Conservation (phyloP, 2,329 filamentous ascomycete species). For the Cercospora sp. region DNA sequence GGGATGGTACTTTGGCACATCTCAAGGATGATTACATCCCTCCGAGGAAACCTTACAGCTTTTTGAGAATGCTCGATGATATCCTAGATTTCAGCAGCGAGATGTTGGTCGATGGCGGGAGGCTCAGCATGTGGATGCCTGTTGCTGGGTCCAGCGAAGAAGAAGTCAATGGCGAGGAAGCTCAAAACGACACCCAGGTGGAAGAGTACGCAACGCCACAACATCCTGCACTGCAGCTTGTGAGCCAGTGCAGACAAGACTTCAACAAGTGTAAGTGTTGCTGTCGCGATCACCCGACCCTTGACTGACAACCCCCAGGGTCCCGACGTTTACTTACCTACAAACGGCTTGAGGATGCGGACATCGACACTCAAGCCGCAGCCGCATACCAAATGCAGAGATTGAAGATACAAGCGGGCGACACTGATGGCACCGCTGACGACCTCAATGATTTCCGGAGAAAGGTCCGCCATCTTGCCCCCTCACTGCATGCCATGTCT, state of each 20-base stretch:
- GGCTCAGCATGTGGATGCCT: constrained; percentile 96
- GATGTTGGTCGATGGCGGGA: constrained; percentile 74
- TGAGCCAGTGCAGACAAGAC: constrained; percentile 75
- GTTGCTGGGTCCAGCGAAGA: constrained; percentile 60
- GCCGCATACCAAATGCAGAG: constrained; percentile 30
- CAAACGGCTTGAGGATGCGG: constrained; percentile 62
- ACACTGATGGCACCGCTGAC: constrained; percentile 55
- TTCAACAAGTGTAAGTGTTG: constrained; percentile 75
- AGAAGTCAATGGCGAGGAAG: constrained; percentile 49
- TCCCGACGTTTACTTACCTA: constrained; percentile 88
- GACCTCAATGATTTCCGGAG: constrained; percentile 68
- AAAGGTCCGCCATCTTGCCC: constrained; percentile 39
- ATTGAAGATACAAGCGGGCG: constrained; percentile 29
- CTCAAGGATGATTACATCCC: constrained; percentile 73
- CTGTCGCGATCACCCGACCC: neutral
- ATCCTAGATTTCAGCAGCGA: constrained; percentile 78
- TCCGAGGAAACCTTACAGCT: constrained; percentile 89
- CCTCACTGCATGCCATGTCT: neutral
- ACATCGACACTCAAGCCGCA: constrained; percentile 46
- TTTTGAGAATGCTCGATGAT: constrained; percentile 84
- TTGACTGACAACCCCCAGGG: constrained; percentile 56
- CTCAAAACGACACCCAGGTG: constrained; percentile 37
- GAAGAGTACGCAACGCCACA: constrained; percentile 73
- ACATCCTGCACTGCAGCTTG: constrained; percentile 72
- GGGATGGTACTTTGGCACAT: constrained; percentile 69